A percentile compares a stretch with the other conserved stretches of the same genome.
Evolutionary conservation across 179 eudicot genomes (phyloP).

Genomic region (Silene noctiflora): DNA sequence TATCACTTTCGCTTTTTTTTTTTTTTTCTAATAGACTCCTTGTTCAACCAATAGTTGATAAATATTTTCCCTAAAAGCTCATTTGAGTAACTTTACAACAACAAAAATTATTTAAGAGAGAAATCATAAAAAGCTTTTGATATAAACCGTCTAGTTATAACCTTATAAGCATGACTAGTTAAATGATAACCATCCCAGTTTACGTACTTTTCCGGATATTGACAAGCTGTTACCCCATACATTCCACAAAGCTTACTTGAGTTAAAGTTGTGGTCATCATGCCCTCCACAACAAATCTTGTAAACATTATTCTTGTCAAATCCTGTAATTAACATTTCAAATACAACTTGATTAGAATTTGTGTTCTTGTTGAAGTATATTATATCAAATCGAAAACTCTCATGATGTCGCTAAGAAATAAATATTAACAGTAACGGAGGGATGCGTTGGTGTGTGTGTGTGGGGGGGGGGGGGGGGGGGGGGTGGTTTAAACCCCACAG

Average conservation of each 20-base stretch:
- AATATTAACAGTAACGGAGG: no score
- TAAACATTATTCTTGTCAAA: conserved; percentile 2
- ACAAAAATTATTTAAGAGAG: neutral
- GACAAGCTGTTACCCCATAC: neutral
- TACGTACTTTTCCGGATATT: neutral
- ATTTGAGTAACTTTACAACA: no score
- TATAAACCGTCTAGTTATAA: neutral
- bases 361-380: neutral
- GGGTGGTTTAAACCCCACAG: no score
- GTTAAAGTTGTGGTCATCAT: neutral
- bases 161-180: conserved; percentile 9
- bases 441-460: no score
- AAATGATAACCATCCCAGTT: conserved; percentile 18
- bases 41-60: no score
- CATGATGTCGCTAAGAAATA: no score
- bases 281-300: conserved; percentile 13
- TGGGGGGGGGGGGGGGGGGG: no score
- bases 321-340: neutral
- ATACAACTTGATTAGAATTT: neutral
- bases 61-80: no score
- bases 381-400: neutral
- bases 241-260: neutral
- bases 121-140: neutral
- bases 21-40: no score
- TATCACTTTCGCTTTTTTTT: no score